Evolutionary conservation across 2,329 filamentous ascomycete species (phyloP).

Genomic region (Chlorencoelia australis): DNA sequence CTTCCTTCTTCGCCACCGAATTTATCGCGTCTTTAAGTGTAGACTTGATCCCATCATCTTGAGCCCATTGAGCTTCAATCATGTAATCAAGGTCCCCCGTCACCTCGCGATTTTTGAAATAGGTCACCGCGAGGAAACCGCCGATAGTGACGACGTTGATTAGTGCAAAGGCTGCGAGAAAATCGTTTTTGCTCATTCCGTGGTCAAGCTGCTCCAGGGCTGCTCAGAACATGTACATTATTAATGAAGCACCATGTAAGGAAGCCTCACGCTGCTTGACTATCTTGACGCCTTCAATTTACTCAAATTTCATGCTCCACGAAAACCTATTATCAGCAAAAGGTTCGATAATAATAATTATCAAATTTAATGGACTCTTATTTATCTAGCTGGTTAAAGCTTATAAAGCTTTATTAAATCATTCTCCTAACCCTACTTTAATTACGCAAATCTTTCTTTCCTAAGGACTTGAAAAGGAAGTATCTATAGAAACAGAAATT

Average conservation of each 20-base stretch:
- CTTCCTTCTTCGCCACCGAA: background rate
- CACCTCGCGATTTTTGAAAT: background rate
- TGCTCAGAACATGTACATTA: background rate
- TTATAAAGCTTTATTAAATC: no score
- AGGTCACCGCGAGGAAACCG: background rate
- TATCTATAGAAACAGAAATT: no score
- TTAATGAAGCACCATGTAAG: background rate
- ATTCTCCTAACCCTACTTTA: no score
- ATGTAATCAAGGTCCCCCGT: background rate
- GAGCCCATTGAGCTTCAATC: background rate
- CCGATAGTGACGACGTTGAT: conserved; percentile 1
- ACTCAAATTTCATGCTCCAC: no score
- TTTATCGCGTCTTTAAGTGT: background rate
- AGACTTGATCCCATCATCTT: background rate
- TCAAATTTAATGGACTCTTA: no score
- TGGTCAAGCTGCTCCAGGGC: background rate
- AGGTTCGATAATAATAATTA: no score
- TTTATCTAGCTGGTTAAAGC: no score
- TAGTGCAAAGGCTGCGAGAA: background rate
- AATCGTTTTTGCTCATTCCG: background rate
- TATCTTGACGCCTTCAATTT: background rate
- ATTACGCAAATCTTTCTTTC: no score
- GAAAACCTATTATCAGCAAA: no score
- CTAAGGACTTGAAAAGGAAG: no score
- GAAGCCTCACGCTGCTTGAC: background rate